Conservation (phyloP, 805 yeast genomes). For the Saccharomycopsis babjevae region DNA sequence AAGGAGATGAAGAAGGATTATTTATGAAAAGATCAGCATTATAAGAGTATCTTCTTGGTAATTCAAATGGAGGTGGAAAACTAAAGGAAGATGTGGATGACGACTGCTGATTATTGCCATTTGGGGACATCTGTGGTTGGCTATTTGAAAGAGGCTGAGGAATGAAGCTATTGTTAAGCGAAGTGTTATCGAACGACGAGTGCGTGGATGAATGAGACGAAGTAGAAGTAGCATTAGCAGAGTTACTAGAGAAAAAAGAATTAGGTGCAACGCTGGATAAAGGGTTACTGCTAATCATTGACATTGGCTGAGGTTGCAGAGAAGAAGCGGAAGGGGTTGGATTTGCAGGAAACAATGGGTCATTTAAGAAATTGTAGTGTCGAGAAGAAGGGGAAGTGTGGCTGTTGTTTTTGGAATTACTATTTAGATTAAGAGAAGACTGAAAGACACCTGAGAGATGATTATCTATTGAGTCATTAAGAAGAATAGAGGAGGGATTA, state of each 20-base stretch:
- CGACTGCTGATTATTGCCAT: background rate
- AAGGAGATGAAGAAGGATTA: conserved; percentile 18
- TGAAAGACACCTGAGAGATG: background rate
- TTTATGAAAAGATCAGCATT: conserved; percentile 45
- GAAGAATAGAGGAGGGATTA: background rate
- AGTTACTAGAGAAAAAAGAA: background rate
- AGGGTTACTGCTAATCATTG: background rate
- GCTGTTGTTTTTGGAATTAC: background rate
- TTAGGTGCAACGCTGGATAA: background rate
- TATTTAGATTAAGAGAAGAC: background rate
- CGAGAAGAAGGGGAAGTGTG: background rate
- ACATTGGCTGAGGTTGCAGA: background rate
- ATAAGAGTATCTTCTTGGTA: conserved; percentile 61
- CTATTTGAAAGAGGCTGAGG: background rate
- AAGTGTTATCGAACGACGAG: background rate
- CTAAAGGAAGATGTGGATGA: background rate
- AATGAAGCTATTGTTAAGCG: background rate
- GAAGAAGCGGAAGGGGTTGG: background rate
- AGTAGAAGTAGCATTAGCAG: background rate
- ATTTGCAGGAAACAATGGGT: background rate
- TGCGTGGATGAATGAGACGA: background rate
- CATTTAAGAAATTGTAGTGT: background rate
- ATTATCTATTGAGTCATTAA: background rate
- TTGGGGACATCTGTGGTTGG: background rate
- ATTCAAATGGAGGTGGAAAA: background rate